Evolutionary conservation across 176 grass and related monocot genomes (phyloP).

Genomic region (Hordeum marinum): DNA sequence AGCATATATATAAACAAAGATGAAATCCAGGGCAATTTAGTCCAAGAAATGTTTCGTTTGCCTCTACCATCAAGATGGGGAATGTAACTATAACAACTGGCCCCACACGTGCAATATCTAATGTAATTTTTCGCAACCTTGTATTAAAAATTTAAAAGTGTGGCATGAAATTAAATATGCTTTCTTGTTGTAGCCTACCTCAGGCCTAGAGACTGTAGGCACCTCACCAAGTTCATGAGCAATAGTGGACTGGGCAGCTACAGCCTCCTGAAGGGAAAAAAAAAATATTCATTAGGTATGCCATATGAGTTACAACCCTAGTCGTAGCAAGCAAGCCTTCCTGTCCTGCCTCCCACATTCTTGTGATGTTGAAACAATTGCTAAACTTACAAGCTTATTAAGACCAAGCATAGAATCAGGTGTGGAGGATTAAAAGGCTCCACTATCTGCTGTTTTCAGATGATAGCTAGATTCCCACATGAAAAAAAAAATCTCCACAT

Average conservation of each 20-base stretch:
- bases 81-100: not conserved
- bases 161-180: not conserved
- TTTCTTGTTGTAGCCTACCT: conserved; percentile 39
- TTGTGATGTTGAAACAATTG: not conserved
- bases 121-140: not conserved
- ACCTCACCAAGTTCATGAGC: conserved; percentile 63
- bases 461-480: not conserved
- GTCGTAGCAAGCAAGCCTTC: not conserved
- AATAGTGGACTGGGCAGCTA: conserved; percentile 63
- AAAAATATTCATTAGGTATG: conserved; percentile 13
- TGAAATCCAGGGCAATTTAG: not conserved
- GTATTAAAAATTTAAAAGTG: not conserved
- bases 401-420: not conserved
- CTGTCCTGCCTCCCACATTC: not conserved
- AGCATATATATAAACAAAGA: not conserved
- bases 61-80: not conserved
- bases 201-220: conserved; percentile 36
- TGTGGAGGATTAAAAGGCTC: not conserved
- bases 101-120: not conserved
- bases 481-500: not conserved
- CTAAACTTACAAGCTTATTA: not conserved
- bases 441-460: not conserved
- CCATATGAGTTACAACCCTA: not conserved
- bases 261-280: conserved; percentile 66
- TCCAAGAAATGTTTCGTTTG: conserved; percentile 6